Evolutionary conservation across 2,329 filamentous ascomycete genomes (phyloP), one percentile per base, ranked within the genome.

Genomic region (Phaeosphaeria sp.): DNA sequence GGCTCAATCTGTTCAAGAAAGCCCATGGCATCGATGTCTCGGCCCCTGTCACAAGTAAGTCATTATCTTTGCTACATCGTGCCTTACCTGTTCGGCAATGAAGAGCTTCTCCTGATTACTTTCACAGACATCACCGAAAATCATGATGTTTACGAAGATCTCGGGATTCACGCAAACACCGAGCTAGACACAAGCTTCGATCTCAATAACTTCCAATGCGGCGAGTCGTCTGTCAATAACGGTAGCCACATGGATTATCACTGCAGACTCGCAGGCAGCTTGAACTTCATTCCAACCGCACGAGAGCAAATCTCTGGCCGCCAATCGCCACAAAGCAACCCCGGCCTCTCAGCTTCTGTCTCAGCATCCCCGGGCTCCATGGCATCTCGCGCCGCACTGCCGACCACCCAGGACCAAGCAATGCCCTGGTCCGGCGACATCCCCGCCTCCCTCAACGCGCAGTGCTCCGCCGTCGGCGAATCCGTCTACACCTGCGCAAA

Each of bases 1-100:
- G 81, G 81, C 72, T 82, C 11, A 77, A 76, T 44, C 63, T 83
- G 6, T 83, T 82, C 73, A 82, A 82, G 63, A 79, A 81, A 63
- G 80, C 80, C 5, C 80, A 82, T 48, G 80, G 80, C 2, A 72
- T 82, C 27, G 62, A 69, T 5, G 30, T 44, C 4, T 58, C 47
- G 17, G 49, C 55, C 7, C 52, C 60, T 8, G 20, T 57, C 2
- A 46, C 55, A 53, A 53, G 63, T 69, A 61, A 7, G 56, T 52
- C 2, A 18, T 2, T 6, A 33, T 46, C 21, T 18, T 6, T 18
- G 18, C 18, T 33, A 39, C 5, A 44, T 17, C n/a, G 40, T 44
- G 18, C 4, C 11, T 20, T 18, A 20, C 18, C 8, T 43, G n/a
- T 21, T 18, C n/a, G 8, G 25, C 22, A 24, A 7, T 40, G 17